Conservation (phyloP, 306 rosid genomes). For the Calophaca sinica region DNA sequence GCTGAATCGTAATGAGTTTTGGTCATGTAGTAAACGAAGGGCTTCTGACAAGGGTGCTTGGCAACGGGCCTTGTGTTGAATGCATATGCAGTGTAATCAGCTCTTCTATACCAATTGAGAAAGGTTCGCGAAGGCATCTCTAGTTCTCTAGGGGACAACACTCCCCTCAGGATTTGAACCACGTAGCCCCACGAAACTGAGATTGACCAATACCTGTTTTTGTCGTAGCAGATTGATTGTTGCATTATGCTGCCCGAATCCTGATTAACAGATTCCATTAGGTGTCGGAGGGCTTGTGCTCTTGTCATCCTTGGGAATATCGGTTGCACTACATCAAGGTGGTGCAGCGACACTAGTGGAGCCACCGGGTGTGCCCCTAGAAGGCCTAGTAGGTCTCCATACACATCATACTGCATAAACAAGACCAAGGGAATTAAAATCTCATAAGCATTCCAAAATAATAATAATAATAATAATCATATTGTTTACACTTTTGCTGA, state of each 20-base stretch:
- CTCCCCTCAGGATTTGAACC: slow-evolving; percentile 82
- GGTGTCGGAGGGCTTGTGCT: slow-evolving; percentile 56
- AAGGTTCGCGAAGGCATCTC: slow-evolving; percentile 90
- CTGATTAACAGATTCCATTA: slow-evolving; percentile 61
- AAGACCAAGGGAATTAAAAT: slow-evolving; percentile 20
- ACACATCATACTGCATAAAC: slow-evolving; percentile 84
- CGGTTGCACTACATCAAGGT: slow-evolving; percentile 86
- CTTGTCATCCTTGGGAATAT: slow-evolving; percentile 74
- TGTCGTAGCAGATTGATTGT: slow-evolving; percentile 91
- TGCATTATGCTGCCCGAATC: slow-evolving; percentile 87
- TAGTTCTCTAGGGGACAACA: slow-evolving; percentile 79
- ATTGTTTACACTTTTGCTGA: not conserved
- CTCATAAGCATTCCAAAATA: not conserved
- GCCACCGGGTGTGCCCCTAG: slow-evolving; percentile 84
- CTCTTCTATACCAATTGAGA: slow-evolving; percentile 78
- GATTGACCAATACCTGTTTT: slow-evolving; percentile 71
- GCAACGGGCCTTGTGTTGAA: slow-evolving; percentile 92
- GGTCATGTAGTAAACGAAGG: slow-evolving; percentile 66
- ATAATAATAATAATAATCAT: not conserved
- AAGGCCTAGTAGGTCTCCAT: slow-evolving; percentile 85
- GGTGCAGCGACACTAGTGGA: slow-evolving; percentile 80
- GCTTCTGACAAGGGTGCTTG: slow-evolving; percentile 82
- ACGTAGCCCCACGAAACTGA: slow-evolving; percentile 89
- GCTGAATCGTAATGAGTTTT: slow-evolving; percentile 50
- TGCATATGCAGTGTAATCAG: slow-evolving; percentile 85